These are phyloP conservation scores for Chamaenerion angustifolium DNA, from an alignment of 345 rosid species.

Conservation along the genomic window DNA sequence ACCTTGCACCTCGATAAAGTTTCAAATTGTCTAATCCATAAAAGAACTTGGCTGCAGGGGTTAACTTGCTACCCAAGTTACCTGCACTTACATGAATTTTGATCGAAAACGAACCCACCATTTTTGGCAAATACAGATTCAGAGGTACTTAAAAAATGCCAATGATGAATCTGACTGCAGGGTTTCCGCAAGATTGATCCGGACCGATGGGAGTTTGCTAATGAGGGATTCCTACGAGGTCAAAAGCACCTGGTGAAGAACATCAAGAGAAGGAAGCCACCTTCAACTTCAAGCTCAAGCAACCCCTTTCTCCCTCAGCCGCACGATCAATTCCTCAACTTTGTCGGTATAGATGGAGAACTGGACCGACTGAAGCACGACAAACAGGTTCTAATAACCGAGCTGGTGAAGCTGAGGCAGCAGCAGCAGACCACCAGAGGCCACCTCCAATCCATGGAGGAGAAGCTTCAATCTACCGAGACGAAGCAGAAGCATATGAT, in stretches of 20 bases:
- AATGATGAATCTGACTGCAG: constrained; percentile 19
- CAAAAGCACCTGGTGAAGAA: constrained; percentile 53
- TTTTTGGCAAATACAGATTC: background rate
- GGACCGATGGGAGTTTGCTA: constrained; percentile 75
- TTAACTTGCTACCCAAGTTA: no score
- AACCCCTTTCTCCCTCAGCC: constrained; percentile 19
- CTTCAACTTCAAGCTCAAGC: constrained; percentile 14
- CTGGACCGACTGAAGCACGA: constrained; percentile 44
- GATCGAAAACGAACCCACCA: no score
- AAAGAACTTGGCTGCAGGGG: no score
- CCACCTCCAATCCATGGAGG: constrained; percentile 49
- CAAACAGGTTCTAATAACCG: constrained; percentile 43
- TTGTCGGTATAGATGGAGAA: constrained; percentile 39
- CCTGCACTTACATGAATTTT: no score
- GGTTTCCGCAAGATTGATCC: constrained; percentile 80
- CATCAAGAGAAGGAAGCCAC: constrained; percentile 52
- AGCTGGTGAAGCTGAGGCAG: constrained; percentile 54
- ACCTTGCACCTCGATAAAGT: no score
- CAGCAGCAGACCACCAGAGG: constrained; percentile 54
- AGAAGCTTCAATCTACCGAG: constrained; percentile 55
- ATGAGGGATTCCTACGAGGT: constrained; percentile 65
- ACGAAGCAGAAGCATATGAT: constrained; percentile 78
- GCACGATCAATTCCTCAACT: constrained; percentile 34
- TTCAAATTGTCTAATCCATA: no score
- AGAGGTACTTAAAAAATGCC: constrained; percentile 4